Evolutionary conservation across 2,329 filamentous ascomycete genomes (phyloP), one percentile per base, ranked within the genome.

Genomic region (Trichophyton verrucosum): DNA sequence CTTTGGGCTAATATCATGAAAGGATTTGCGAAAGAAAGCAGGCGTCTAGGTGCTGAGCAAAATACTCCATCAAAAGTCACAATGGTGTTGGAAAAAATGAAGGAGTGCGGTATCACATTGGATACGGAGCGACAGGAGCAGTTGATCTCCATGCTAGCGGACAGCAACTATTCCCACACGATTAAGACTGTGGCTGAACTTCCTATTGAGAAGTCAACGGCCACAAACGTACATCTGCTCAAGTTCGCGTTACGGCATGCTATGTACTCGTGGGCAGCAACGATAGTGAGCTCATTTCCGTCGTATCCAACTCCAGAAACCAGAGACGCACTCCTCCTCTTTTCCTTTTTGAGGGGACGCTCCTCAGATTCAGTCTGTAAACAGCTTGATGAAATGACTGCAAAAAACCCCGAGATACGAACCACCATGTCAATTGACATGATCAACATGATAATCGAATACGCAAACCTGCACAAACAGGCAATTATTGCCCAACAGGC

Each of bases 261-360:
- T 24, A 77, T 87, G 59, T 68, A 81, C 51, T 77, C 82, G 0
- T 89, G 86, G 82, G 85, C 84, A 0, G 79, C 81, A 59, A 70
- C 76, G 1, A 75, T 87, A 9, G 84, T 90, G 62, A 76, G 74
- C n/a, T 73, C 71, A 11, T 64, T 80, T 49, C 66, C 74, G 1
- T 65, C 76, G 69, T 51, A 75, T 71, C 59, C 79, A 76, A 70
- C 68, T 47, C 84, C 86, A 64, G 73, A 78, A 36, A 80, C 81
- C 22, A 90, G 88, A 84, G 86, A 94, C 68, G 80, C 86, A 11
- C 77, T 89, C 11, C 81, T 94, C 49, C 82, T 89, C 59, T 91
- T 87, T 84, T 86, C 89, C 33, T 85, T 88, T 11, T 80, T 86
- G 6, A 82, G 84, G 60, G 87, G 86, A 20, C 88, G 86, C 69